Base-by-base conservation (phyloP, 208 protist genomes). In the Crithidia mellificae region DNA sequence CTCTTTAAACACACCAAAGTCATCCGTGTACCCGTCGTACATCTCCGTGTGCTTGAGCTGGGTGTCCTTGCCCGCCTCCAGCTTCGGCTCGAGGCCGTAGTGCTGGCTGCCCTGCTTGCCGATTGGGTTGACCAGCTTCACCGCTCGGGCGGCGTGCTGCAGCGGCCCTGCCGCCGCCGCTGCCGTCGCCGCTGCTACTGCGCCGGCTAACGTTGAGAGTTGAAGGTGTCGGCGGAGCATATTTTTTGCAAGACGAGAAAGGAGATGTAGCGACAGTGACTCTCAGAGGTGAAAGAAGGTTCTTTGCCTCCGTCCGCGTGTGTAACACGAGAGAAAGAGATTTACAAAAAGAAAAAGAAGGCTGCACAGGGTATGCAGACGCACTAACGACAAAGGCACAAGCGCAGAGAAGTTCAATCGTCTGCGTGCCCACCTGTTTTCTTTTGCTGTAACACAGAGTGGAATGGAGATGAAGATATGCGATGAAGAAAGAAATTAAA, bases 11-110 rank as follows among this genome's bases (percentile, higher is more conserved):
- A 95, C 90, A 47, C 92, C 92, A 72, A 97, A 97, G 72, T 95
- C 89, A 64, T 97, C 92, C 5, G 92, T 97, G 81, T 95, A 97
- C 39, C 92, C 92, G 74, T 97, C 92, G 69, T 97, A 97, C 88
- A 95, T 94, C 68, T 97, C 89, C 36, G 92, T 97, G 76, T 94
- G 88, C 65, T 95, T 95, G 24, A 97, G 71, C 55, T 92, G 81
- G 15, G 87, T 81, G 56, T 97, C 92, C 55, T 93, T 92, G 50
- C 92, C 92, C 1, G 92, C 92, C 70, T 90, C 84, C 55, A 93
- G 68, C 77, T 95, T 95, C 12, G 84, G 86, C 56, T 92, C 86
- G 7, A 81, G 62, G 7, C 87, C 88, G 74, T 97, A 97, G 72
- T 95, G 90, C 67, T 91, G 87, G 52, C 85, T 94, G 50, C 91